These are phyloP conservation scores for Debaryomyces tyrocola DNA, from an alignment of 805 yeast species.

Conservation along the genomic window DNA sequence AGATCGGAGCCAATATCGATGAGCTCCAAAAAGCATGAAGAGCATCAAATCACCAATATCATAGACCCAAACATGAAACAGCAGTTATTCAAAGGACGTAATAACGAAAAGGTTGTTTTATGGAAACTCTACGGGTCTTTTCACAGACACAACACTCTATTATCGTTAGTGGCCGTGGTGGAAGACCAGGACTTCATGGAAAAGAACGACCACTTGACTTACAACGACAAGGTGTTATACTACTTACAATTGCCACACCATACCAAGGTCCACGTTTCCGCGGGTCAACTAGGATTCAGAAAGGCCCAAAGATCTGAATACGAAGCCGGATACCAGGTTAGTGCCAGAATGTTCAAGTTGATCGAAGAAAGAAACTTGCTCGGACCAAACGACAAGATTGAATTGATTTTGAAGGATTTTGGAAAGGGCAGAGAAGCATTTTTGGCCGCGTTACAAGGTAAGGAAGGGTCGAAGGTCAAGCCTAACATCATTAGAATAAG, in stretches of 20 bases:
- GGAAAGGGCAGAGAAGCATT: slow-evolving; percentile 92
- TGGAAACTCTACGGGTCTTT: slow-evolving; percentile 77
- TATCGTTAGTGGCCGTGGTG: slow-evolving; percentile 70
- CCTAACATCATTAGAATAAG: slow-evolving; percentile 66
- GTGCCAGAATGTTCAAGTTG: slow-evolving; percentile 67
- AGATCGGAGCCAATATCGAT: neutral
- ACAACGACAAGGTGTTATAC: slow-evolving; percentile 72
- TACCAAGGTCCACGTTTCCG: slow-evolving; percentile 63
- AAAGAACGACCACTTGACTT: slow-evolving; percentile 55
- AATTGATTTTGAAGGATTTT: slow-evolving; percentile 74
- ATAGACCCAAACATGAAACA: slow-evolving; percentile 4
- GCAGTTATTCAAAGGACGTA: slow-evolving; percentile 6
- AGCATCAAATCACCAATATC: slow-evolving; percentile 1
- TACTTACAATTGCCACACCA: slow-evolving; percentile 79
- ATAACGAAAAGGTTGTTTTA: slow-evolving; percentile 45
- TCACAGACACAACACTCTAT: slow-evolving; percentile 78
- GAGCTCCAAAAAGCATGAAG: neutral
- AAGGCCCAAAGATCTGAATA: slow-evolving; percentile 89
- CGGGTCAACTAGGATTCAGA: slow-evolving; percentile 88
- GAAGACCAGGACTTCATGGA: slow-evolving; percentile 61
- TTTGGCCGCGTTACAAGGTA: slow-evolving; percentile 78
- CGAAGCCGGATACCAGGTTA: slow-evolving; percentile 88
- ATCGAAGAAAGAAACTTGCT: slow-evolving; percentile 63
- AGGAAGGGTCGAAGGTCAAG: slow-evolving; percentile 76
- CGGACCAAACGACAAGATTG: slow-evolving; percentile 58